A percentile compares a stretch with the other conserved stretches of the same genome.
These are phyloP conservation scores for Sonneratia alba DNA, from an alignment of 345 rosid genomes.

Conservation along the genomic window DNA sequence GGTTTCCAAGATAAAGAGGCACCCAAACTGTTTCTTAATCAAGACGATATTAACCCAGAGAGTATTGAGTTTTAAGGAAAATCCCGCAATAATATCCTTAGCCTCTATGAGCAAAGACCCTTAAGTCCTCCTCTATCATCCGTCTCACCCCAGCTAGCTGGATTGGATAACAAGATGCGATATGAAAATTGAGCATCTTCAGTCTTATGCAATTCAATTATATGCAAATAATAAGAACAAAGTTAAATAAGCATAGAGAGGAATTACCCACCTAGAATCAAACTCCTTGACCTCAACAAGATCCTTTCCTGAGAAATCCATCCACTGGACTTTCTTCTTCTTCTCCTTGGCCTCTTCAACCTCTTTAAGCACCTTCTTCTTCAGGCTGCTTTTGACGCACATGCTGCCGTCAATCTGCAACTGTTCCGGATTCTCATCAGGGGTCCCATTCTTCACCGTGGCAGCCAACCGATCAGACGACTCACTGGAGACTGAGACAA, in stretches of 20 bases:
- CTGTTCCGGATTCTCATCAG: slow-evolving; percentile 15
- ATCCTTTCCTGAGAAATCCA: slow-evolving; percentile 61
- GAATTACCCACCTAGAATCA: slow-evolving; percentile 42
- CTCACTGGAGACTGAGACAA: slow-evolving; percentile 19
- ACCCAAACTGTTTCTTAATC: background rate
- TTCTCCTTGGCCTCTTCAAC: slow-evolving; percentile 11
- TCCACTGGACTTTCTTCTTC: slow-evolving; percentile 66
- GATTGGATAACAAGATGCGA: background rate
- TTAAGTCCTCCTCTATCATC: background rate
- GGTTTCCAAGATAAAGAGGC: background rate
- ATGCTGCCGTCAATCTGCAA: slow-evolving; percentile 9
- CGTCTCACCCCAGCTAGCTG: background rate
- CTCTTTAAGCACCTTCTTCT: slow-evolving; percentile 14
- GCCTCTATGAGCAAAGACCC: background rate
- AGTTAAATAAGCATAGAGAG: background rate
- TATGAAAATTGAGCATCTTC: background rate
- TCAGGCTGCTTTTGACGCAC: slow-evolving; percentile 43
- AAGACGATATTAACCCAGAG: background rate
- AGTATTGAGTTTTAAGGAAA: background rate
- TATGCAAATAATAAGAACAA: background rate
- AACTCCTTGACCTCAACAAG: slow-evolving; percentile 66
- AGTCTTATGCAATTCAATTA: too few species aligned
- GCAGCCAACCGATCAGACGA: slow-evolving; percentile 24
- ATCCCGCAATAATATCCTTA: too few species aligned
- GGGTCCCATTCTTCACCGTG: slow-evolving; percentile 24